Conservation (phyloP, 495 filamentous ascomycete genomes). For the Pseudomonodictys pantanalensis region DNA sequence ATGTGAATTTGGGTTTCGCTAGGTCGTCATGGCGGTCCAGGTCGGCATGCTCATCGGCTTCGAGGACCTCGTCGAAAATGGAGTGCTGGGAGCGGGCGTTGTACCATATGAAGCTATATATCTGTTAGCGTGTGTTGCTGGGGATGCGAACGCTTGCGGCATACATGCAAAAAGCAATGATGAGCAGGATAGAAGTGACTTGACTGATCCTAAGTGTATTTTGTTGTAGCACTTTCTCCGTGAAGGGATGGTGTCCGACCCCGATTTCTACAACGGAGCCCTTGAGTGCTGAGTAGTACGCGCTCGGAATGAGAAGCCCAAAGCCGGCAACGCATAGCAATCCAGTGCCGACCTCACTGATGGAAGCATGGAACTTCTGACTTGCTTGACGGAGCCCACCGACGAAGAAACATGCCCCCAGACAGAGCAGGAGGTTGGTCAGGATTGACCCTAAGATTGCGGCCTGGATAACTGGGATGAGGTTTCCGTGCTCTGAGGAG, state of each 20-base stretch:
- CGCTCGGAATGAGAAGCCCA: constrained; percentile 35
- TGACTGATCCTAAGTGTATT: constrained; percentile 59
- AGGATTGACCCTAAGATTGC: constrained; percentile 79
- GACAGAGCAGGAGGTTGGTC: constrained; percentile 68
- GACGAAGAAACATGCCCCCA: constrained; percentile 75
- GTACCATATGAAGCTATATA: constrained; percentile 63
- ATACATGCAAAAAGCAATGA: constrained; percentile 65
- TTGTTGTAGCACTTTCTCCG: constrained; percentile 22
- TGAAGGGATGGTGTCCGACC: constrained; percentile 25
- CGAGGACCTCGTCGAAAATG: constrained; percentile 71
- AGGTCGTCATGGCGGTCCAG: constrained; percentile 64
- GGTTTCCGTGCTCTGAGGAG: constrained; percentile 25
- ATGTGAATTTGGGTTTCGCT: constrained; percentile 68
- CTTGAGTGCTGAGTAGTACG: constrained; percentile 42
- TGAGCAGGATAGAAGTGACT: constrained; percentile 70
- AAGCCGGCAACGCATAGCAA: constrained; percentile 69
- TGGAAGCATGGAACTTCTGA: constrained; percentile 68
- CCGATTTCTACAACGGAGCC: constrained; percentile 13
- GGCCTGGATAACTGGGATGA: constrained; percentile 72
- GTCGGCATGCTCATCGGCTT: constrained; percentile 68
- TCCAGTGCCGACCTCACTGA: constrained; percentile 81
- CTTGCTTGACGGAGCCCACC: constrained; percentile 58
- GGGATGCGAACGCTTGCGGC: background rate
- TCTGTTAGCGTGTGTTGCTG: background rate
- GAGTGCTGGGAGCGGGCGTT: constrained; percentile 79